Evolutionary conservation across 2,329 filamentous ascomycete species (phyloP).

Genomic region (Didymella exigua): DNA sequence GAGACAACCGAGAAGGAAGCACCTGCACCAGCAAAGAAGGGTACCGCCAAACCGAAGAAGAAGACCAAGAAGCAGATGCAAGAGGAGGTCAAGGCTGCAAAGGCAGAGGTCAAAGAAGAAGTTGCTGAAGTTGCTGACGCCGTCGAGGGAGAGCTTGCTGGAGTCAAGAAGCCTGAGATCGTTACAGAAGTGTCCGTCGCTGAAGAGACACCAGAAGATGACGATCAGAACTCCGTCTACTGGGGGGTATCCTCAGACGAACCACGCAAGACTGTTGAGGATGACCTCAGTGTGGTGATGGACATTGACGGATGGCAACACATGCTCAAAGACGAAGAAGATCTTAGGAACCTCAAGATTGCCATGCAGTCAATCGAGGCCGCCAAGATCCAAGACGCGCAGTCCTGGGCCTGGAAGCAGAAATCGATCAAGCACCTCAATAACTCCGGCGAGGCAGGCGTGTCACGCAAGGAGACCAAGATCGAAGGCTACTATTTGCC

Average conservation of each 20-base stretch:
- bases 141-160: constrained; percentile 39
- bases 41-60: constrained; percentile 67
- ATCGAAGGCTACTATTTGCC: constrained; percentile 79
- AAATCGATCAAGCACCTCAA: constrained; percentile 75
- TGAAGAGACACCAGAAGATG: constrained; percentile 41
- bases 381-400: constrained; percentile 61
- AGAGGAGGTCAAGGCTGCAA: constrained; percentile 54
- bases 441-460: constrained; percentile 60
- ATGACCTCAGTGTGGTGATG: constrained; percentile 66
- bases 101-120: constrained; percentile 50
- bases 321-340: constrained; percentile 71
- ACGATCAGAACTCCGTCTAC: constrained; percentile 58
- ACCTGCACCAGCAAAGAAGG: constrained; percentile 38
- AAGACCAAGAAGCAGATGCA: constrained; percentile 79
- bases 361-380: constrained; percentile 55
- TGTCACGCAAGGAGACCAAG: constrained; percentile 58
- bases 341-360: constrained; percentile 62
- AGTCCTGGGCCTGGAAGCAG: constrained; percentile 72
- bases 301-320: constrained; percentile 75
- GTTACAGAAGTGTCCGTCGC: constrained; percentile 36
- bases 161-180: constrained; percentile 31
- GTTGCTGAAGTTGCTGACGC: constrained; percentile 55
- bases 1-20: constrained; percentile 43
- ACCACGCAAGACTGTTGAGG: constrained; percentile 68
- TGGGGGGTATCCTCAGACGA: constrained; percentile 65